Percentiles rank a stretch among this genome's conserved stretches.
Evolutionary conservation across 805 yeast species (phyloP).

Genomic region (Ogataea methanolica): DNA sequence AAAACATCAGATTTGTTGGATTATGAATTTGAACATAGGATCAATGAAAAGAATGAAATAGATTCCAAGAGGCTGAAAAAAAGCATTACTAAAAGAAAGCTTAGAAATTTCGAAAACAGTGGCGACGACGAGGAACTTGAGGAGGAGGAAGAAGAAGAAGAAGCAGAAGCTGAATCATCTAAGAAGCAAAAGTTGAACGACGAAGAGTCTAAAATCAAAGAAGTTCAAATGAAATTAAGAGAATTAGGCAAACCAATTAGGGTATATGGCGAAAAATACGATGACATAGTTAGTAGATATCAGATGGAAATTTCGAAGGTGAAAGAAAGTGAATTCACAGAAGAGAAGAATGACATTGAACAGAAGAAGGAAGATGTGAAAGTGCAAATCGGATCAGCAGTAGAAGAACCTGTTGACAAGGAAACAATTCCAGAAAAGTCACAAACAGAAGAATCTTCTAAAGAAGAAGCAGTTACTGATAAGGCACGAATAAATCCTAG

Average conservation of each 20-base stretch:
- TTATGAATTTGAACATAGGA: conserved; percentile 3
- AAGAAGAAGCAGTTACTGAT: neutral
- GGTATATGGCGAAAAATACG: conserved; percentile 15
- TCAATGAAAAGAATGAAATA: conserved; percentile 2
- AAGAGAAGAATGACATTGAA: neutral
- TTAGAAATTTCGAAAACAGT: neutral
- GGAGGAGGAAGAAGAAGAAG: conserved; percentile 2
- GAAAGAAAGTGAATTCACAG: conserved; percentile 3
- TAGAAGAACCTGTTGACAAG: neutral
- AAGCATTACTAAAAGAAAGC: neutral
- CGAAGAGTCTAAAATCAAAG: neutral
- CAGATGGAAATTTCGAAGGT: neutral
- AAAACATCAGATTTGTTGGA: conserved; percentile 11
- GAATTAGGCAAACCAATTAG: conserved; percentile 12
- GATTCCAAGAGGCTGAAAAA: conserved; percentile 1
- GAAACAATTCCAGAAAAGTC: neutral
- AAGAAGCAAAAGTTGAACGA: neutral
- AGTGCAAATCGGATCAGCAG: neutral
- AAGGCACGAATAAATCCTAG: neutral
- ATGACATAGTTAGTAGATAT: conserved; percentile 8
- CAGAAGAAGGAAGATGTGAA: neutral
- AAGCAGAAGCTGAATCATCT: neutral
- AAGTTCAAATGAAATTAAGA: conserved; percentile 8
- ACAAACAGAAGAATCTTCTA: neutral
- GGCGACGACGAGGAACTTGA: neutral